Conservation (phyloP, 495 filamentous ascomycete genomes). For the Podospora pseudocomata region DNA sequence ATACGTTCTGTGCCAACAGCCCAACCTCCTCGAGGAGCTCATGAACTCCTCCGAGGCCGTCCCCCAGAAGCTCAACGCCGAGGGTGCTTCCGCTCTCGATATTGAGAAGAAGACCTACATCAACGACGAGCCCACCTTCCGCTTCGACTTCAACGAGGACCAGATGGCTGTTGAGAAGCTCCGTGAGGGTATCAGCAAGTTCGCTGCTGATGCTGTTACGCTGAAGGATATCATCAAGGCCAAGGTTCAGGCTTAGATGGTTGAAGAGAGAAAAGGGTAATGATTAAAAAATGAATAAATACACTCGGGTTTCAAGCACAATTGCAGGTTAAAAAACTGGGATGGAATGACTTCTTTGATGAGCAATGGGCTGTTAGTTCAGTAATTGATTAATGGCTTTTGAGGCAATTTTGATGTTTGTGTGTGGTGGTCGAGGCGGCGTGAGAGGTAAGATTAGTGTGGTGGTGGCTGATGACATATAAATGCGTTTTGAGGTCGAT, state of each 20-base stretch:
- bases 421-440: background rate
- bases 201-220: constrained; percentile 90
- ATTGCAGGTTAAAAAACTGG: background rate
- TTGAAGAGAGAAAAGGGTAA: background rate
- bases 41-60: constrained; percentile 73
- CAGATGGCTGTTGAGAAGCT: constrained; percentile 99
- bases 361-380: background rate
- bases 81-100: constrained; percentile 60
- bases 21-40: constrained; percentile 90
- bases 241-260: constrained; percentile 59
- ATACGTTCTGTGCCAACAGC: constrained; percentile 45
- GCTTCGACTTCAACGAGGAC: constrained; percentile 99
- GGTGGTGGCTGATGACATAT: no score
- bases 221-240: constrained; percentile 87
- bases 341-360: background rate
- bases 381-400: background rate
- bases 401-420: background rate
- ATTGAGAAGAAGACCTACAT: constrained; percentile 90
- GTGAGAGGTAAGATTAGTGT: background rate
- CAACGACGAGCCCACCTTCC: constrained; percentile 83
- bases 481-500: no score
- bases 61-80: constrained; percentile 86
- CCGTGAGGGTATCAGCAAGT: constrained; percentile 97
- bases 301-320: background rate
- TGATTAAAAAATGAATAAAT: background rate